These are phyloP conservation scores for Fusarium sp. DNA, from an alignment of 2,329 filamentous ascomycete species.

Conservation along the genomic window DNA sequence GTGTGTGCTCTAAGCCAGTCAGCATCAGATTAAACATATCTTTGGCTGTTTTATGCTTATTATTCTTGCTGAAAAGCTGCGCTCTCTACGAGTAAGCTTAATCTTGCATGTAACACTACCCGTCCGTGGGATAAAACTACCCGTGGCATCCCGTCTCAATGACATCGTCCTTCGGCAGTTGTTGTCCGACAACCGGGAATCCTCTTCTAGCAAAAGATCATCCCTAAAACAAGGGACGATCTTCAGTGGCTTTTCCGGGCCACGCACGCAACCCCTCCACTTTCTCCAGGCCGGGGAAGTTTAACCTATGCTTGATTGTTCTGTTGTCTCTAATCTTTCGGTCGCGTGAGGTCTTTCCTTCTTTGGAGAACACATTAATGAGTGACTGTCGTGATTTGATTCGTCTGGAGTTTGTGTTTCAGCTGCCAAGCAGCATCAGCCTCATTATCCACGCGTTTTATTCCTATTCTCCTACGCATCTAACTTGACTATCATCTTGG, in stretches of 20 bases:
- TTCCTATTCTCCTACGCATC: neutral
- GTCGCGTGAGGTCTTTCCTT: constrained; percentile 37
- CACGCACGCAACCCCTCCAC: constrained; percentile 26
- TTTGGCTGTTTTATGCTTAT: constrained; percentile 25
- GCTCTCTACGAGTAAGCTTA: neutral
- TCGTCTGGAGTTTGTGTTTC: constrained; percentile 1
- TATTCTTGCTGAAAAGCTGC: neutral
- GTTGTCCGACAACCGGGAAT: neutral
- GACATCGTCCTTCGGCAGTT: constrained; percentile 16
- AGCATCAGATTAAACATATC: neutral
- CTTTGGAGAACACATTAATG: neutral
- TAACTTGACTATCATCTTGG: constrained; percentile 15
- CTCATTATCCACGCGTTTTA: constrained; percentile 37
- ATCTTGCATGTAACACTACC: neutral
- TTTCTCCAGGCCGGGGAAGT: constrained; percentile 9
- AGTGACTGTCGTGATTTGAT: neutral
- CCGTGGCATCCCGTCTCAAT: neutral
- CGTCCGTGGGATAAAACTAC: neutral
- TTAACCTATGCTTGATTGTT: constrained; percentile 23
- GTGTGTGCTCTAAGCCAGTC: neutral
- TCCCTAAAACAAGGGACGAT: constrained; percentile 5
- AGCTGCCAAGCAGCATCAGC: constrained; percentile 33
- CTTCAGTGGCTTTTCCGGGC: constrained; percentile 26
- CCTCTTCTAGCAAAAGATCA: neutral
- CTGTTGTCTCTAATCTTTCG: neutral